A percentile compares a stretch with the other conserved stretches of the same genome.
Conservation (phyloP, 805 yeast species). For the Kodamaea laetipori region DNA sequence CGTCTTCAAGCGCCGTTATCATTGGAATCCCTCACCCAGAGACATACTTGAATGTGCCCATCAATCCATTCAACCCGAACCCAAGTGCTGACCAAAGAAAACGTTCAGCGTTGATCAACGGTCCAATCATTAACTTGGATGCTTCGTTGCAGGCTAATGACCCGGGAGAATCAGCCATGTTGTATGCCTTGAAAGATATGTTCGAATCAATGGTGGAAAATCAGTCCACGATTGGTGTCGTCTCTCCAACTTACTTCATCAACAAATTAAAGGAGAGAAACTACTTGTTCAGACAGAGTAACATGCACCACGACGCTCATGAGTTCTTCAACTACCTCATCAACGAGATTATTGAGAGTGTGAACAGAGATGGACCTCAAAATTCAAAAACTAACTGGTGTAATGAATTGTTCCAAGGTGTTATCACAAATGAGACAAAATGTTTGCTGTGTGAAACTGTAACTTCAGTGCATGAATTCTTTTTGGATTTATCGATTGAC, state of each 20-base stretch:
- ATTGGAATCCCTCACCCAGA: conserved; percentile 47
- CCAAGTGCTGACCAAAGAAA: conserved; percentile 72
- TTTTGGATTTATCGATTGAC: conserved; percentile 84
- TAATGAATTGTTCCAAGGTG: conserved; percentile 78
- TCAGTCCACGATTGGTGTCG: conserved; percentile 71
- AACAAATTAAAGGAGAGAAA: conserved; percentile 79
- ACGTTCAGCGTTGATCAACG: conserved; percentile 71
- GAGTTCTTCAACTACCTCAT: conserved; percentile 88
- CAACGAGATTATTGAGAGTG: conserved; percentile 64
- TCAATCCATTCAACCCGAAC: conserved; percentile 41
- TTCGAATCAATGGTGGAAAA: conserved; percentile 83
- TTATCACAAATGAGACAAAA: conserved; percentile 80
- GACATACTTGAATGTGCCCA: conserved; percentile 32
- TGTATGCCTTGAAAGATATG: conserved; percentile 75
- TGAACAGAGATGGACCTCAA: conserved; percentile 38
- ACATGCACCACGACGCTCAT: conserved; percentile 98
- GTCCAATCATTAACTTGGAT: conserved; percentile 85
- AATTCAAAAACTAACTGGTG: conserved; percentile 49
- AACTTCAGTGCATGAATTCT: conserved; percentile 80
- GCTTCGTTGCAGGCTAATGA: conserved; percentile 50
- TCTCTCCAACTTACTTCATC: conserved; percentile 76
- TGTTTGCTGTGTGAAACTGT: conserved; percentile 87
- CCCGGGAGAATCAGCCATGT: conserved; percentile 31
- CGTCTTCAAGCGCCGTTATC: conserved; percentile 35
- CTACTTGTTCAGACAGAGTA: conserved; percentile 76